Conservation (phyloP, 2,329 filamentous ascomycete species). For the Drechslerella dactyloides region DNA sequence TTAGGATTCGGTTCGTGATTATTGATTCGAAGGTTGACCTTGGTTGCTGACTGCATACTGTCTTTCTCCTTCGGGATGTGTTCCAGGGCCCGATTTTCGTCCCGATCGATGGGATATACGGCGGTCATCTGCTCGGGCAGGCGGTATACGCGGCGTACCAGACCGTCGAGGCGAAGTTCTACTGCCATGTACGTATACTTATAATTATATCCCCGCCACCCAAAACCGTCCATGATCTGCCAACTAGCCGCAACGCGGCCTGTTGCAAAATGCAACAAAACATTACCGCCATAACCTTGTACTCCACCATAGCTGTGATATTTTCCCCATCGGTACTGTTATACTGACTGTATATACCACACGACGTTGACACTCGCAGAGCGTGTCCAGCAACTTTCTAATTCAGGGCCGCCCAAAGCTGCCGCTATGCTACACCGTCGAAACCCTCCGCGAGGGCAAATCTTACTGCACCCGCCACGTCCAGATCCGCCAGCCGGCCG, state of each 20-base stretch:
- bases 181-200: slow-evolving; percentile 61
- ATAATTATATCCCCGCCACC: slow-evolving; percentile 5
- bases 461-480: slow-evolving; percentile 64
- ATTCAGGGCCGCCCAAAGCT: slow-evolving; percentile 61
- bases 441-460: slow-evolving; percentile 60
- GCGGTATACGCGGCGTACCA: slow-evolving; percentile 58
- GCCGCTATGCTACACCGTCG: slow-evolving; percentile 65
- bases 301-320: not conserved
- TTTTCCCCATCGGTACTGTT: not conserved
- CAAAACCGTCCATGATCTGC: not conserved
- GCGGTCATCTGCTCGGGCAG: slow-evolving; percentile 62
- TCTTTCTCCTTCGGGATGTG: slow-evolving; percentile 3
- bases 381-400: slow-evolving; percentile 65
- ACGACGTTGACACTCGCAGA: slow-evolving; percentile 12
- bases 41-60: slow-evolving; percentile 12
- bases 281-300: slow-evolving; percentile 4
- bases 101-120: slow-evolving; percentile 57
- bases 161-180: slow-evolving; percentile 56
- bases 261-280: slow-evolving; percentile 1
- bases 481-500: slow-evolving; percentile 61
- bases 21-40: not conserved
- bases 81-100: slow-evolving; percentile 41
- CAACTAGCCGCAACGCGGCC: slow-evolving; percentile 4
- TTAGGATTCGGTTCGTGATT: too few relatives aligned
- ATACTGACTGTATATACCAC: not conserved